Conservation (phyloP, 1,284 basidiomycete species). For the Irpex rosettiformis region DNA sequence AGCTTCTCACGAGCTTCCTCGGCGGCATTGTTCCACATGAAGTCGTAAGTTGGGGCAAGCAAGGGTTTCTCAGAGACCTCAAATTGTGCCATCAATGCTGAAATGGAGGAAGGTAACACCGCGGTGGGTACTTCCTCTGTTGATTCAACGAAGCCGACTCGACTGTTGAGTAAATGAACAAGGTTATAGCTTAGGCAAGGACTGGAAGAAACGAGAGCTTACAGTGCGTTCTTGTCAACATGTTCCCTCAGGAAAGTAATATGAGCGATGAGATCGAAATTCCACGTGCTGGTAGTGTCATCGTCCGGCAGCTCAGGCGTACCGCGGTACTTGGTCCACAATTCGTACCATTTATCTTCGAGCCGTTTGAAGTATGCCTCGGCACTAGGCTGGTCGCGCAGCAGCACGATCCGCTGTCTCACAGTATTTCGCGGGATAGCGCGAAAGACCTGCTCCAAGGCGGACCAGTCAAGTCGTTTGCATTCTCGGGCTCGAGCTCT, state of each 20-base stretch:
- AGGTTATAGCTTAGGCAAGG: neutral
- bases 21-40: slow-evolving; percentile 64
- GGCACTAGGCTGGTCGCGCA: slow-evolving; percentile 62
- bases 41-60: slow-evolving; percentile 57
- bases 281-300: slow-evolving; percentile 59
- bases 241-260: slow-evolving; percentile 76
- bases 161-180: slow-evolving; percentile 34
- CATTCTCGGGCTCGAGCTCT: slow-evolving; percentile 67
- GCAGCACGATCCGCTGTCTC: slow-evolving; percentile 56
- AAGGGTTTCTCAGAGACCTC: slow-evolving; percentile 45
- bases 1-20: slow-evolving; percentile 77
- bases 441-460: slow-evolving; percentile 77
- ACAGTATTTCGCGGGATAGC: slow-evolving; percentile 64
- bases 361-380: slow-evolving; percentile 76
- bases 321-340: slow-evolving; percentile 74
- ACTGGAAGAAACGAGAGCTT: slow-evolving; percentile 31
- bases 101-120: slow-evolving; percentile 44
- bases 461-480: slow-evolving; percentile 63
- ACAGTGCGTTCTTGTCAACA: slow-evolving; percentile 85
- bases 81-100: slow-evolving; percentile 43
- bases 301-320: slow-evolving; percentile 68
- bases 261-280: slow-evolving; percentile 77
- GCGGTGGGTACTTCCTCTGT: slow-evolving; percentile 33
- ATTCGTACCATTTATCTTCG: slow-evolving; percentile 76
- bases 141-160: slow-evolving; percentile 51